Evolutionary conservation across 1,139 yeast genomes (phyloP), one percentile per base, ranked within the genome.

Genomic region (Blastobotrys raffinosifermentans): DNA sequence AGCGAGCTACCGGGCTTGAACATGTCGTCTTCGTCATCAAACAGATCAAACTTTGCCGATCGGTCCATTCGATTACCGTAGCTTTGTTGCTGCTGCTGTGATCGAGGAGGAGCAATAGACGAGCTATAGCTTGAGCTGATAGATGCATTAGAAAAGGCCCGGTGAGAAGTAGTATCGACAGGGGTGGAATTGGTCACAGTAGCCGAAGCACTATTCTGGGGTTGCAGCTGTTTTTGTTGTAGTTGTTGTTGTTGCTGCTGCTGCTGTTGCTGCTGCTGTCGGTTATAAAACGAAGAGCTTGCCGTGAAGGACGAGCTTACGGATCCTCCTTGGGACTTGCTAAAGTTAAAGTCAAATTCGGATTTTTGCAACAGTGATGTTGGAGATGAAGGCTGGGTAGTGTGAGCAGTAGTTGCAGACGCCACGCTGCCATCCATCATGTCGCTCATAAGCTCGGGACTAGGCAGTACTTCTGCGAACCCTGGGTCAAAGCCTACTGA

Each of bases 11-110:
- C 26, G 7, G 33, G 29, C 26, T 40, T 38, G 15, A 41, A 40
- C 13, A 38, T 40, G 18, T 49, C 53, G 15, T 46, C 52, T 16
- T 43, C 46, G 19, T 47, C 50, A 11, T 45, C 49, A 25, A 49
- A 52, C 21, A 52, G 41, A 20, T 52, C 56, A 34, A 52, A 52
- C 35, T 44, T 40, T 3, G 53, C 48, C 34, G 26, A 32, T 6
- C n/a, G n/a, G n/a, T n/a, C 41, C 40, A 10, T 27, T 15, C 17
- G 25, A 14, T 15, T 32, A 27, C n/a, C 3, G 21, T 15, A n/a
- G 30, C 31, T 20, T 9, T 21, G 32, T n/a, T 10, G 29, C 18
- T 17, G n/a, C 32, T 9, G 27, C n/a, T 15, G 27, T n/a, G 31
- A 22, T 20, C 22, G 20, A 4, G n/a, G n/a, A n/a, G n/a, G n/a